Conservation (phyloP, 768 basidiomycete species). For the Rhizopogon roseolus region DNA sequence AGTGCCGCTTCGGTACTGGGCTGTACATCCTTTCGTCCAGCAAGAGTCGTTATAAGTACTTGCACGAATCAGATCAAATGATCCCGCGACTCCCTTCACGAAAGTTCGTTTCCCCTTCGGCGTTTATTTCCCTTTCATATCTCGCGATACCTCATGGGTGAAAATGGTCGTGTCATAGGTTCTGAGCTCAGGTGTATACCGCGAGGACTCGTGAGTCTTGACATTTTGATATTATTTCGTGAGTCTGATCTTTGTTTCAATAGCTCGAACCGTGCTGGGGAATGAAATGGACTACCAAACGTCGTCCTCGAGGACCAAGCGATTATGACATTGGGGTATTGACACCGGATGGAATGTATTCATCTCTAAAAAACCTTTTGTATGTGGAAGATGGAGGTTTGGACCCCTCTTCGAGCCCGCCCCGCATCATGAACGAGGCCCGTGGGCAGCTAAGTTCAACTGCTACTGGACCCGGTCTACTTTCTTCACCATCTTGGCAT, state of each 20-base stretch:
- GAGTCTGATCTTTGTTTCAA: slow-evolving; percentile 1
- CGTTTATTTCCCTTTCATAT: slow-evolving; percentile 2
- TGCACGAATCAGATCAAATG: slow-evolving; percentile 3
- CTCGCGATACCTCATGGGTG: slow-evolving; percentile 12
- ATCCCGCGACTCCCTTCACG: slow-evolving; percentile 12
- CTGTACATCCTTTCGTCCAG: slow-evolving; percentile 18
- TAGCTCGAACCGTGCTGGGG: slow-evolving; percentile 27
- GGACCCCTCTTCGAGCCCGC: not conserved
- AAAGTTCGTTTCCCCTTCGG: slow-evolving; percentile 7
- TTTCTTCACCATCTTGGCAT: not conserved
- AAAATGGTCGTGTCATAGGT: slow-evolving; percentile 24
- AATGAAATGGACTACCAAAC: slow-evolving; percentile 22
- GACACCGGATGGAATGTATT: not conserved
- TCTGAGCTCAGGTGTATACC: slow-evolving; percentile 25
- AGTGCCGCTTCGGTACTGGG: slow-evolving; percentile 5
- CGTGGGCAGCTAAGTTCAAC: not conserved
- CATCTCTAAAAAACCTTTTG: not conserved
- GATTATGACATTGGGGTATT: not conserved
- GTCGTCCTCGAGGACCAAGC: slow-evolving; percentile 20
- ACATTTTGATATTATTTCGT: not conserved
- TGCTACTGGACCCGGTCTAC: not conserved
- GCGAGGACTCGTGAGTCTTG: slow-evolving; percentile 19
- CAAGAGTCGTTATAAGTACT: slow-evolving; percentile 21
- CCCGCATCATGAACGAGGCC: not conserved
- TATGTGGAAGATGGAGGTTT: not conserved